Evolutionary conservation across 2,329 filamentous ascomycete species (phyloP).

Genomic region (Triangularia setosa): DNA sequence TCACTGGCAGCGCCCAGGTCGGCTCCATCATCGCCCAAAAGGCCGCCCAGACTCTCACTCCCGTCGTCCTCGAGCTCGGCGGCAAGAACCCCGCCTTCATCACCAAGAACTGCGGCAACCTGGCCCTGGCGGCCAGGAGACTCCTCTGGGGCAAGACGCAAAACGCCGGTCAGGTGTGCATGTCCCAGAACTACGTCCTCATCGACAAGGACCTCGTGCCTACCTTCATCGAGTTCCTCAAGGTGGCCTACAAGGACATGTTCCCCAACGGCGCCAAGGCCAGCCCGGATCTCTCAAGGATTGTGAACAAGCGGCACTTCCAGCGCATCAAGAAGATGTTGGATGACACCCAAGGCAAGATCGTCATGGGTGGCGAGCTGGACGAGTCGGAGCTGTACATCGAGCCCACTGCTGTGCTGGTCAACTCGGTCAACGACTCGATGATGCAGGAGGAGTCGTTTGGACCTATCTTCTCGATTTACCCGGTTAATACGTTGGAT

Average conservation of each 20-base stretch:
- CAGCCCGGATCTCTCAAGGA: constrained; percentile 74
- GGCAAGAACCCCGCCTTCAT: constrained; percentile 90
- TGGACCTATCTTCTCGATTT: constrained; percentile 82
- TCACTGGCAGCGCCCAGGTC: constrained; percentile 76
- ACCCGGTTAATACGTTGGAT: constrained; percentile 75
- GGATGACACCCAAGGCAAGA: constrained; percentile 76
- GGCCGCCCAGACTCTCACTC: constrained; percentile 83
- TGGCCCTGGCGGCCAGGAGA: constrained; percentile 74
- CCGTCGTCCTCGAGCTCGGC: constrained; percentile 84
- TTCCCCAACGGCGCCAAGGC: constrained; percentile 76
- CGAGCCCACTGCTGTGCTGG: constrained; percentile 86
- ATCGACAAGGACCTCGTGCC: constrained; percentile 71
- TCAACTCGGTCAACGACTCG: constrained; percentile 69
- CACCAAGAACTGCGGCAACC: constrained; percentile 70
- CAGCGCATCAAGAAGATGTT: constrained; percentile 84
- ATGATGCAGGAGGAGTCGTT: constrained; percentile 84
- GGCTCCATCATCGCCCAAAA: constrained; percentile 87
- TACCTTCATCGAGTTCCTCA: constrained; percentile 70
- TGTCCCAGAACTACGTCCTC: constrained; percentile 88
- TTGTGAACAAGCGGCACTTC: constrained; percentile 79
- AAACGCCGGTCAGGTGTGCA: constrained; percentile 87
- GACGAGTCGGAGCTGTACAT: constrained; percentile 80
- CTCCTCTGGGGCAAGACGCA: constrained; percentile 85
- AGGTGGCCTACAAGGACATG: constrained; percentile 67
- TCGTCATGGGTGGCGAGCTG: constrained; percentile 80